These are phyloP conservation scores for Fusarium chlamydosporum DNA, from an alignment of 2,329 filamentous ascomycete genomes.

Conservation along the genomic window DNA sequence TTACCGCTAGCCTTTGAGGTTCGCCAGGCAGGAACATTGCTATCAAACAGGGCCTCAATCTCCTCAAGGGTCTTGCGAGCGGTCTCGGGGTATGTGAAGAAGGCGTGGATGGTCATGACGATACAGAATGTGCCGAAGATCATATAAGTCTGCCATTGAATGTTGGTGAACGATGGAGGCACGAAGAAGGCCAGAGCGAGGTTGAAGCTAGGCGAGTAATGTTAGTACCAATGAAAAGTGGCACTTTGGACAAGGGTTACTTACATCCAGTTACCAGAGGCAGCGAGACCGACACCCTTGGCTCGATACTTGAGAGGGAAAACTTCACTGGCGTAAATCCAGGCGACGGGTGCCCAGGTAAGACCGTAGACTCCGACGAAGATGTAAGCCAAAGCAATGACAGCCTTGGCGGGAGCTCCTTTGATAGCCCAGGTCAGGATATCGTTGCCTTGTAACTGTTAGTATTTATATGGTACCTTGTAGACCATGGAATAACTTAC, in stretches of 20 bases:
- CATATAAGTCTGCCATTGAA: conserved; percentile 66
- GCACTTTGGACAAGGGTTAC: conserved; percentile 25
- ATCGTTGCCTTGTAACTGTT: conserved; percentile 56
- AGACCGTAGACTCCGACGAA: conserved; percentile 57
- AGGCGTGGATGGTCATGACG: conserved; percentile 60
- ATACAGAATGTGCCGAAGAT: conserved; percentile 61
- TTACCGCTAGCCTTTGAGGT: conserved; percentile 29
- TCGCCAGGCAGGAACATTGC: conserved; percentile 44
- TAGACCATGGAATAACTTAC: conserved; percentile 13
- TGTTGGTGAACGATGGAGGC: conserved; percentile 57
- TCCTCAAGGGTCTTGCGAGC: conserved; percentile 52
- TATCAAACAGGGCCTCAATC: conserved; percentile 44
- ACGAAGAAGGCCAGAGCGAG: conserved; percentile 59
- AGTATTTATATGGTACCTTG: neutral
- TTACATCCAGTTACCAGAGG: conserved; percentile 60
- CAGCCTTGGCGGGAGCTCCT: conserved; percentile 62
- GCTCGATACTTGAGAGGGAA: conserved; percentile 64
- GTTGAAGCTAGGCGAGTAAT: conserved; percentile 52
- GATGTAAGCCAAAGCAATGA: conserved; percentile 66
- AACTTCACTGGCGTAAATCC: conserved; percentile 72
- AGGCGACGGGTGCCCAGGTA: conserved; percentile 65
- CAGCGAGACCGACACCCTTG: conserved; percentile 67
- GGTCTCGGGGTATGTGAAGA: conserved; percentile 71
- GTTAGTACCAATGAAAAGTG: neutral
- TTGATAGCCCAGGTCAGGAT: conserved; percentile 63